These are phyloP conservation scores for Phytophthora syringae DNA, from an alignment of 352 stramenopile genomes.

Conservation along the genomic window DNA sequence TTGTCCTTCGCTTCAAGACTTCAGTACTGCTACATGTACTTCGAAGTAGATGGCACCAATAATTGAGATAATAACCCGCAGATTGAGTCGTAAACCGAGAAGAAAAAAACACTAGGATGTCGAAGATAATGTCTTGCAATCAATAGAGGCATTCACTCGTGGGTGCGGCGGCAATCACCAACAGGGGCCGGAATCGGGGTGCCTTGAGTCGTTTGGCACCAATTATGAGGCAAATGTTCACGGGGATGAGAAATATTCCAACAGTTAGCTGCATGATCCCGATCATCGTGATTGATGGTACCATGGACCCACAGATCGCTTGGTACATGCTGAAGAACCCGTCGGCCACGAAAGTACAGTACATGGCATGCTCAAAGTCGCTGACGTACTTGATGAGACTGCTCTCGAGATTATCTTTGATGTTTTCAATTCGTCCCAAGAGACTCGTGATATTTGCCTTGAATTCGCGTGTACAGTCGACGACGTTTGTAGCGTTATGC, in stretches of 20 bases:
- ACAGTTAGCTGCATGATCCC: constrained; percentile 66
- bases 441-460: constrained; percentile 49
- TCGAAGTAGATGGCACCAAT: background rate
- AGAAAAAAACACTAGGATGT: background rate
- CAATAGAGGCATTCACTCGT: background rate
- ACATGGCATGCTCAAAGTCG: constrained; percentile 62
- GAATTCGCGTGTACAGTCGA: constrained; percentile 46
- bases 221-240: constrained; percentile 71
- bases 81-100: no score
- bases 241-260: constrained; percentile 60
- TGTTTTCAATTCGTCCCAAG: constrained; percentile 36
- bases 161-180: background rate
- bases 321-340: constrained; percentile 52
- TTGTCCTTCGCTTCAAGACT: no score
- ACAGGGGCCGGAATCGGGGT: constrained; percentile 28
- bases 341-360: constrained; percentile 59
- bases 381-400: constrained; percentile 61
- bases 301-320: constrained; percentile 55
- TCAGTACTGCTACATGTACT: background rate
- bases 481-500: constrained; percentile 47
- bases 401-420: constrained; percentile 45
- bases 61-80: no score
- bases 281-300: constrained; percentile 70
- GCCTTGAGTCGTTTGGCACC: constrained; percentile 57
- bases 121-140: background rate